Evolutionary conservation across 2,329 filamentous ascomycete genomes (phyloP).

Genomic region (Penicillium sp.): DNA sequence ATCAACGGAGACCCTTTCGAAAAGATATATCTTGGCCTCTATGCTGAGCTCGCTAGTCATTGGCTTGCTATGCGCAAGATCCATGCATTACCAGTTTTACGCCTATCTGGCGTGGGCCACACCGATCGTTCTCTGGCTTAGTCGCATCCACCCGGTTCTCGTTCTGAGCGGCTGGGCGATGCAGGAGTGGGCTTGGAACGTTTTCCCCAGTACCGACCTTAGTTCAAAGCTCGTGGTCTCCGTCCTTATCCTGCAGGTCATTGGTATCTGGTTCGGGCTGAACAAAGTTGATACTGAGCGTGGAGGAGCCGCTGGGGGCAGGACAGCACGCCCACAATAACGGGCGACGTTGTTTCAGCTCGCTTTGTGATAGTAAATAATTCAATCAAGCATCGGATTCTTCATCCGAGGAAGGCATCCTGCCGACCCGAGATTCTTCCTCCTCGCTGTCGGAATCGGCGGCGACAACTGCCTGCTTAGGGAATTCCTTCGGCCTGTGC

Average conservation of each 20-base stretch:
- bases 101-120: conserved; percentile 87
- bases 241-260: conserved; percentile 65
- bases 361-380: background rate
- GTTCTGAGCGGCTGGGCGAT: conserved; percentile 69
- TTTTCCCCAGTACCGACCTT: conserved; percentile 73
- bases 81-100: conserved; percentile 94
- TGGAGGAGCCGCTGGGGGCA: conserved; percentile 12
- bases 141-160: conserved; percentile 64
- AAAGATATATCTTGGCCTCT: conserved; percentile 71
- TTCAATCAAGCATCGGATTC: conserved; percentile 65
- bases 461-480: conserved; percentile 63
- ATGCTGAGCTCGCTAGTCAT: conserved; percentile 74
- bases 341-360: background rate
- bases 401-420: conserved; percentile 78
- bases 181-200: conserved; percentile 93
- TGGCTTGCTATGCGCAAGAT: conserved; percentile 81
- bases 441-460: conserved; percentile 71
- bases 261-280: conserved; percentile 54
- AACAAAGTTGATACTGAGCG: conserved; percentile 19
- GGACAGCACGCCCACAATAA: conserved; percentile 26
- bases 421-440: conserved; percentile 70
- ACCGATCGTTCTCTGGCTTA: conserved; percentile 81
- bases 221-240: conserved; percentile 69
- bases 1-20: conserved; percentile 61
- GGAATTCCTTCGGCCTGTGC: conserved; percentile 74